Conservation (phyloP, 352 stramenopile species). For the Poterioochromonas sp. region DNA sequence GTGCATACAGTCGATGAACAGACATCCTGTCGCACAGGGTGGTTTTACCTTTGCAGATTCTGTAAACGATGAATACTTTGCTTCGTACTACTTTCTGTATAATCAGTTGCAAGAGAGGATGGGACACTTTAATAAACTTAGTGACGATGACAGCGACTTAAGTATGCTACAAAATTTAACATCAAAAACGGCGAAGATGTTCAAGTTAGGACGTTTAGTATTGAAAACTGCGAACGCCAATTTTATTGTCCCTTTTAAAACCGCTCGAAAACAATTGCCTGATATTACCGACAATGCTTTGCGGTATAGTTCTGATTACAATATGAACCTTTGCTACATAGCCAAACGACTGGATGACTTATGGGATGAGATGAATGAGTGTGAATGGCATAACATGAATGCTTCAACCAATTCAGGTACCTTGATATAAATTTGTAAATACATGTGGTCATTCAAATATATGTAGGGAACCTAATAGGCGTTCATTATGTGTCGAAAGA, state of each 20-base stretch:
- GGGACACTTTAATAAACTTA: conserved; percentile 31
- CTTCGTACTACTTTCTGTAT: conserved; percentile 31
- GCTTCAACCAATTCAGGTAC: conserved; percentile 30
- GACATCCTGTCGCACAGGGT: conserved; percentile 28
- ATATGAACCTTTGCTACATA: conserved; percentile 31
- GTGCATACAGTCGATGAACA: conserved; percentile 30
- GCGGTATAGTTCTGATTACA: conserved; percentile 30
- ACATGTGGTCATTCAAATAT: conserved; percentile 31
- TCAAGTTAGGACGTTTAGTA: conserved; percentile 31
- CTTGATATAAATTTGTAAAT: conserved; percentile 32
- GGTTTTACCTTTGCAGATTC: conserved; percentile 30
- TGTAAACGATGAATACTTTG: conserved; percentile 31
- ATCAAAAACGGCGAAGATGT: conserved; percentile 30
- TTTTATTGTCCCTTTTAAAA: conserved; percentile 32
- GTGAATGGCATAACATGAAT: conserved; percentile 31
- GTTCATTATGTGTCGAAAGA: conserved; percentile 31
- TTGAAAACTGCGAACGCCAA: conserved; percentile 30
- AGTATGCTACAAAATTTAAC: conserved; percentile 32
- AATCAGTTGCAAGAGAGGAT: conserved; percentile 30
- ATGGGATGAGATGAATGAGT: conserved; percentile 30
- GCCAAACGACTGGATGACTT: conserved; percentile 29
- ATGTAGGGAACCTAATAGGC: conserved; percentile 30
- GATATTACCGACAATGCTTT: conserved; percentile 31
- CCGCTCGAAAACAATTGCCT: conserved; percentile 29
- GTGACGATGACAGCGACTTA: conserved; percentile 29